Base-by-base conservation (phyloP, 23 red algal genomes). In the Gracilaria caudata region DNA sequence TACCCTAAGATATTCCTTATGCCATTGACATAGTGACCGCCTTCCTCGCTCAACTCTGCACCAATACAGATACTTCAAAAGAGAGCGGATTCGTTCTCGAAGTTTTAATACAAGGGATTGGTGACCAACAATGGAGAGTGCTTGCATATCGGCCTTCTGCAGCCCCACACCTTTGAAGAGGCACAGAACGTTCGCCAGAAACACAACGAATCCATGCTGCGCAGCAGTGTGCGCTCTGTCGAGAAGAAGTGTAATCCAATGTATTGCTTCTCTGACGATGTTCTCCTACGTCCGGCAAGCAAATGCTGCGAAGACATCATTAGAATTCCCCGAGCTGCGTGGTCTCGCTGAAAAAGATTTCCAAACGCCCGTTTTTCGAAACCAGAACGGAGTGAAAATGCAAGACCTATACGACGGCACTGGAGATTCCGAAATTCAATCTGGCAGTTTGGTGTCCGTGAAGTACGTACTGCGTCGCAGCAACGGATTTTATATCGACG, bases 401-500 rank as follows among this genome's bases (percentile, higher is more conserved):
- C 90, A 93, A 47, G 90, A 93, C 12, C 43, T 93, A 11, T 45
- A 40, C 34, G 43, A 57, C 3, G 90, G 90, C 4, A 54, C 1
- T 6, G 90, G 74, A 24, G 80, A 74, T 10, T 9, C 25, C 6
- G 58, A 25, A 72, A 84, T 94, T 26, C 35, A 54, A 17, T 19
- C 61, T 23, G 92, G 92, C 19, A 34, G 68, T 23, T 14, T 66
- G 38, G 92, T 94, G 8, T 74, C 76, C 0, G 58, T 94, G 13
- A 86, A 94, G 57, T 94, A 88, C 46, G 92, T 94, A 17, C 64
- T 94, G 39, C 64, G 92, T 10, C 39, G 92, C 1, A 80, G 83
- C 55, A 94, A 94, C 29, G 92, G 92, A 12, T 94, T 89, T 45
- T 88, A 89, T 66, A 82, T 94, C 66, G 82, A 88, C 40, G 82